Base-by-base conservation (phyloP, 2,329 filamentous ascomycete genomes). In the Fusarium coicis region DNA sequence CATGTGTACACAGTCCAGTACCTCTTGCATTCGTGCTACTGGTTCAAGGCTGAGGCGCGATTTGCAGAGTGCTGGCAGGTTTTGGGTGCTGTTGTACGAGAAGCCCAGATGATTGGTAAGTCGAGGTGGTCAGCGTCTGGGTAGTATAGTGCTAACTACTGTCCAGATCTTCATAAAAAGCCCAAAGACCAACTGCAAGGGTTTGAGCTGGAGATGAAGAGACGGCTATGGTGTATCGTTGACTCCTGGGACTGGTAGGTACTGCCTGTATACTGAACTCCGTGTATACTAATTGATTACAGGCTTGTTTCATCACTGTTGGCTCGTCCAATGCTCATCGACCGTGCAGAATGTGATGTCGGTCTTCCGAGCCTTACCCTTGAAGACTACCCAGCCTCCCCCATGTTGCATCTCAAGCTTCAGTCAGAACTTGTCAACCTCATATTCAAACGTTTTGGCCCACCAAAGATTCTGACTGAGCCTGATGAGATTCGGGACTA, bases 51-150 rank as follows among this genome's bases (percentile, higher is more conserved):
- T 1, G 66, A 69, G 21, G 66, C 66, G 4, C 66, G 66, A 1
- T 69, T 69, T 11, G 66, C 66, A 7, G 66, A 69, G 46, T 69
- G 66, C 36, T 69, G 66, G 66, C 66, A 69, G 10, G 66, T 69
- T 0, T 32, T 69, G 14, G 52, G 66, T 4, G 59, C 58, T 10
- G 66, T 69, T 16, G 66, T 69, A 1, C 58, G 66, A 54, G 66
- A 69, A n/a, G 66, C 66, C 3, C 66, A 69, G 32, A 70, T 69
- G 66, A 69, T 69, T 5, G 50, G 66, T 69, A 21, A 54, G 58
- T 44, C 6, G 1, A 34, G 19, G 4, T 9, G 19, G 4, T 9
- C 4, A 12, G 5, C 9, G 4, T 2, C 19, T 5, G 1, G 1
- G 15, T 14, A 10, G 4, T 3, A 2, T 4, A 10, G 21, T 32